Percentiles rank a stretch among this genome's conserved stretches.
Conservation (phyloP, 139 green algal genomes). For the Chlorella sp. region DNA sequence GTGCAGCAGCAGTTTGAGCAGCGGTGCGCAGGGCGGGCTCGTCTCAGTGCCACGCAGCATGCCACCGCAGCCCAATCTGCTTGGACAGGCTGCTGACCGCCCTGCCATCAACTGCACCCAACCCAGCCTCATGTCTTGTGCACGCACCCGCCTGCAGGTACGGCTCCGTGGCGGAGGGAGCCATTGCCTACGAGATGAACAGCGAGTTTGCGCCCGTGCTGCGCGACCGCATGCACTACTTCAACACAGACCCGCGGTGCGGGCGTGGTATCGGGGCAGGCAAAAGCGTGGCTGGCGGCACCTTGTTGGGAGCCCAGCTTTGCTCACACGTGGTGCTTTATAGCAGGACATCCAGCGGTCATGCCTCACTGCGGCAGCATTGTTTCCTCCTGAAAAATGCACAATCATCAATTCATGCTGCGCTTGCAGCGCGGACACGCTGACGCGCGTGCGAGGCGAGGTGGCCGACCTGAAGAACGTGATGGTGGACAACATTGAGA, state of each 20-base stretch:
- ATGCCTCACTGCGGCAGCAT: background rate
- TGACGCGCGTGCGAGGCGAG: slow-evolving; percentile 63
- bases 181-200: slow-evolving; percentile 91
- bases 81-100: too few relatives aligned
- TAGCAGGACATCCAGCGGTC: background rate
- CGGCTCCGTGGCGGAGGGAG: slow-evolving; percentile 50
- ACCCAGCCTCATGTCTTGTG: too few relatives aligned
- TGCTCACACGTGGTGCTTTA: too few relatives aligned
- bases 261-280: background rate
- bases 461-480: slow-evolving; percentile 86
- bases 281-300: background rate
- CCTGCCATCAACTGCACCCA: too few relatives aligned
- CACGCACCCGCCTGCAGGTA: too few relatives aligned
- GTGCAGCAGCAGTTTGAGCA: slow-evolving; percentile 72
- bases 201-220: slow-evolving; percentile 81
- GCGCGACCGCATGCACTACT: slow-evolving; percentile 78
- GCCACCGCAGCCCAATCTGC: too few relatives aligned
- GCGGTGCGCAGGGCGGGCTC: background rate
- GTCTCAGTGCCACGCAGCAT: too few relatives aligned
- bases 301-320: too few relatives aligned
- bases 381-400: background rate
- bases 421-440: slow-evolving; percentile 4
- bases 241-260: slow-evolving; percentile 68
- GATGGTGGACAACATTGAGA: slow-evolving; percentile 95
- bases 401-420: too few relatives aligned